Base-by-base conservation (phyloP, 495 filamentous ascomycete genomes). In the Cenococcum geophilum region DNA sequence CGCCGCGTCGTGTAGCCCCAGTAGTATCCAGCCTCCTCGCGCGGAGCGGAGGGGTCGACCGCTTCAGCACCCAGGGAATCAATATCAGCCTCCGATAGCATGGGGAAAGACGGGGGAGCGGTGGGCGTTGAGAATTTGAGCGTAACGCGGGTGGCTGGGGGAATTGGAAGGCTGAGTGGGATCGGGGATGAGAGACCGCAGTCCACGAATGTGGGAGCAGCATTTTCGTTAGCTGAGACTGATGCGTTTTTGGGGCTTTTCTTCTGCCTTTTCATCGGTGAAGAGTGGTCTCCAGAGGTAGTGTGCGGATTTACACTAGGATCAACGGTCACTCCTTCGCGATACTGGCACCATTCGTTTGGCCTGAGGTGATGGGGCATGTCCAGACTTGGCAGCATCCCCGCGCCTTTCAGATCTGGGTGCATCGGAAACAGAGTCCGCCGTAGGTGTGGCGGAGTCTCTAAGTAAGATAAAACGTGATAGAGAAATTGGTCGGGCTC, bases 361-460 rank as follows among this genome's bases (percentile, higher is more conserved):
- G 74, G 73, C 59, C 83, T 79, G 5, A 87, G 75, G 69, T 91
- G 89, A 65, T 88, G 86, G 20, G 89, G 88, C 77, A 91, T 87
- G 66, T 90, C 88, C 25, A 91, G 69, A 64, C 81, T 87, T 0
- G 85, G 85, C 23, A 91, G 75, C 3, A 80, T 73, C 9, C 86
- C 88, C 23, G 86, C 86, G 0, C 73, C 77, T 32, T 75, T 72
- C 6, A 92, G 77, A 64, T 90, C 86, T 0, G 86, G 81, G 64
- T 91, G 86, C n/a, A 87, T 66, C 0, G 83, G 82, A 56, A 91
- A 89, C 4, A 92, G 76, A 0, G 73, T 66, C 58, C 78, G 83
- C 59, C 88, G 81, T 64, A 92, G 82, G 72, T 89, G 82, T 1
- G 87, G 87, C 12, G 89, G 87, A 2, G 83, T 85, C 72, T 91